Evolutionary conservation across 768 basidiomycete genomes (phyloP), one percentile per base, ranked within the genome.

Genomic region (Gloeophyllum trabeum): DNA sequence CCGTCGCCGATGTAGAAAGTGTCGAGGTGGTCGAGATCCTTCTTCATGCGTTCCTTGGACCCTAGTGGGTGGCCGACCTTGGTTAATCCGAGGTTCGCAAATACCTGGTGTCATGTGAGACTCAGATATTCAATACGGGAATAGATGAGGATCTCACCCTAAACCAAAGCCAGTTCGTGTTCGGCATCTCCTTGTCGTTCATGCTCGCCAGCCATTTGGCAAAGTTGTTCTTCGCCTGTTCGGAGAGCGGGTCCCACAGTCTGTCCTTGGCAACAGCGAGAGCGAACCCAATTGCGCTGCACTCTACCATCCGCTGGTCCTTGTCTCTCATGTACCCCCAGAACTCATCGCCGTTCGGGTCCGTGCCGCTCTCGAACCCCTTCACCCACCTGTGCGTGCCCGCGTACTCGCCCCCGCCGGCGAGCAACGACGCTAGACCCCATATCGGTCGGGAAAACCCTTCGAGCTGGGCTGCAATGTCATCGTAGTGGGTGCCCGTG

Each of bases 161-260:
- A 60, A 86, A 86, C 83, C 83, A 86, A 4, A 88, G 65, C 81
- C 83, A 85, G 51, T 86, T 86, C 5, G 82, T 85, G 53, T 85
- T 81, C 20, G 82, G 81, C 81, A 86, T 85, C 47, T 79, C 72
- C 64, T 84, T 85, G 58, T 80, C 78, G 53, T 84, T 86, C 71
- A 86, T 84, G 0, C 78, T 74, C 5, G 77, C 74, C 3, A 86
- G 64, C 79, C 83, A 86, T 7, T 61, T 61, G 48, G 75, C 80
- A 28, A 85, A 66, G 46, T 76, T 69, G 45, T 57, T 58, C 59
- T 79, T 78, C 7, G 67, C 72, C 44, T 67, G 60, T 3, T 65
- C 61, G 40, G 61, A 63, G n/a, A 82, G 55, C 13, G 70, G 69
- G 52, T 79, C 71, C 73, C 78, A 84, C 16, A 86, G 58, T 43